Evolutionary conservation across 768 basidiomycete genomes (phyloP).

Genomic region (Boletus subparvulus): DNA sequence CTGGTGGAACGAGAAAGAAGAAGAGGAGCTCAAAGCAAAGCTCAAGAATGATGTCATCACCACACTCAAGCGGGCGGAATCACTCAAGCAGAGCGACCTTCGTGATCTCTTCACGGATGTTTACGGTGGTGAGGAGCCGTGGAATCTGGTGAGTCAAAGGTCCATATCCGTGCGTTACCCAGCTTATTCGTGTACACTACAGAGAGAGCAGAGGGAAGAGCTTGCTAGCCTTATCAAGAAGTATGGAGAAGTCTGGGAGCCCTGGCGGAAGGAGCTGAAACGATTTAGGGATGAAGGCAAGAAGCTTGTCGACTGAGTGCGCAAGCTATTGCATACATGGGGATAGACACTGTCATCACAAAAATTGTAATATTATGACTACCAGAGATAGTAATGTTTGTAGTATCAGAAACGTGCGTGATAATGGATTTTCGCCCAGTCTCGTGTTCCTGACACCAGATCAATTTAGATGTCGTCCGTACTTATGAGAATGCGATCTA

Average conservation of each 20-base stretch:
- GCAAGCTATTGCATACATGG: neutral
- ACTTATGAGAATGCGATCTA: no score
- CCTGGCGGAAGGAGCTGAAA: constrained; percentile 77
- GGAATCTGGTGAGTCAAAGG: constrained; percentile 69
- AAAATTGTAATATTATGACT: no score
- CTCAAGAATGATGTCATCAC: constrained; percentile 73
- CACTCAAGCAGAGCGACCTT: constrained; percentile 64
- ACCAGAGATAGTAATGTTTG: no score
- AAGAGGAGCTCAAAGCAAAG: constrained; percentile 65
- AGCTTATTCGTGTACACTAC: neutral
- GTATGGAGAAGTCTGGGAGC: constrained; percentile 84
- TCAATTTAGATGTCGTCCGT: no score
- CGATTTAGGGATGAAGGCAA: constrained; percentile 75
- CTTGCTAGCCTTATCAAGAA: constrained; percentile 72
- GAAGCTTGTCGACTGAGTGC: constrained; percentile 43
- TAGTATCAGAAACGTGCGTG: no score
- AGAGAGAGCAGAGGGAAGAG: constrained; percentile 87
- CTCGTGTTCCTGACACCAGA: no score
- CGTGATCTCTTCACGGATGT: constrained; percentile 84
- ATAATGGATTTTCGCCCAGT: no score
- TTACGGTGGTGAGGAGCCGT: constrained; percentile 81
- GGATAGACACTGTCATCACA: neutral
- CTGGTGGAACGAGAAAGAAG: constrained; percentile 82
- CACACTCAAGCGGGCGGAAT: constrained; percentile 78
- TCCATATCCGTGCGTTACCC: neutral